Conservation (phyloP, 2,329 filamentous ascomycete species). For the Lachnellula arida region DNA sequence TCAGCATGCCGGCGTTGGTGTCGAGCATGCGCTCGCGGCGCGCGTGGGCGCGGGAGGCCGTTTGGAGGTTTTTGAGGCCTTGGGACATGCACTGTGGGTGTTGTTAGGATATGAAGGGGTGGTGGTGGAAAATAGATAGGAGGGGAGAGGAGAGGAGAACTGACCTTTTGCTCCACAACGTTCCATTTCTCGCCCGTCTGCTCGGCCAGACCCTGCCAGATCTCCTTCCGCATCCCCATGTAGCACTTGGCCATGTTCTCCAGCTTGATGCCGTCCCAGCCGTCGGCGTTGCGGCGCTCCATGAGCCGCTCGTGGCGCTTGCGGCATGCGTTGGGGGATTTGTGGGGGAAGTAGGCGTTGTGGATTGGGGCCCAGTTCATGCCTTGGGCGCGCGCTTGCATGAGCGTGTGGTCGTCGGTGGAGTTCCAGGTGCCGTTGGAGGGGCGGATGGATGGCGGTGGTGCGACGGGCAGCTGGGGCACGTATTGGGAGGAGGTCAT, state of each 20-base stretch:
- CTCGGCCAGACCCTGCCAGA: slow-evolving; percentile 73
- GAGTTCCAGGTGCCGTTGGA: slow-evolving; percentile 67
- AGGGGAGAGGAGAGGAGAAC: slow-evolving; percentile 16
- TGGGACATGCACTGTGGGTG: slow-evolving; percentile 69
- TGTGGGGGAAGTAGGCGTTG: slow-evolving; percentile 68
- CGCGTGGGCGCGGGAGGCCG: slow-evolving; percentile 59
- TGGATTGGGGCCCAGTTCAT: slow-evolving; percentile 84
- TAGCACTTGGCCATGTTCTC: slow-evolving; percentile 74
- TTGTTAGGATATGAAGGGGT: slow-evolving; percentile 12
- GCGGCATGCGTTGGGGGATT: slow-evolving; percentile 68
- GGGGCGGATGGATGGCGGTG: slow-evolving; percentile 37
- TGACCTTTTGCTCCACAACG: slow-evolving; percentile 59
- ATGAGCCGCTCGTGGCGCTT: slow-evolving; percentile 84
- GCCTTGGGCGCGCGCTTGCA: slow-evolving; percentile 66
- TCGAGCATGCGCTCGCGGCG: slow-evolving; percentile 58
- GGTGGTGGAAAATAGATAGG: slow-evolving; percentile 1
- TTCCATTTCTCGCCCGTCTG: slow-evolving; percentile 79
- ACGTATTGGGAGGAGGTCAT: slow-evolving; percentile 12
- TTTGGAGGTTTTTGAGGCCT: slow-evolving; percentile 75
- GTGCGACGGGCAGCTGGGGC: slow-evolving; percentile 3
- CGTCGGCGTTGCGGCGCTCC: slow-evolving; percentile 54
- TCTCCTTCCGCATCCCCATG: slow-evolving; percentile 72
- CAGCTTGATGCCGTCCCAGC: slow-evolving; percentile 73
- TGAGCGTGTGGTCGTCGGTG: slow-evolving; percentile 68
- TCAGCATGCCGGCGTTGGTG: slow-evolving; percentile 6